Conservation (phyloP, 1,139 yeast genomes). For the Blastobotrys aristatus region DNA sequence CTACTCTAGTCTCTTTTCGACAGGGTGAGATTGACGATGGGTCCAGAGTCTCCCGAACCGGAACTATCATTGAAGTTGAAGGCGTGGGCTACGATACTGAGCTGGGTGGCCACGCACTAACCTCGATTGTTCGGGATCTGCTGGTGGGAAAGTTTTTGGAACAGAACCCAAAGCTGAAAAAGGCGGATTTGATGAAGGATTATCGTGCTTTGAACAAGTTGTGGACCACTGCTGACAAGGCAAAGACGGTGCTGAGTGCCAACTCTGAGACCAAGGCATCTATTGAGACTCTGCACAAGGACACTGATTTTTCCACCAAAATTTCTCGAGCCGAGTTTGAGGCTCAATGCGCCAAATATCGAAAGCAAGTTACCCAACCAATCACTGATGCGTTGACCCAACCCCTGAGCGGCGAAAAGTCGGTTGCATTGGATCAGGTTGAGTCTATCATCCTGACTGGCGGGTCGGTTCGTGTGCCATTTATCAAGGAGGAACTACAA, state of each 20-base stretch:
- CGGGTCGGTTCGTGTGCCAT: conserved; percentile 89
- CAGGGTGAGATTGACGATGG: conserved; percentile 37
- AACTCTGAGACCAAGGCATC: conserved; percentile 70
- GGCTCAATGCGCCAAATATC: conserved; percentile 43
- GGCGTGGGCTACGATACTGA: conserved; percentile 62
- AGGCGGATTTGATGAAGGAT: conserved; percentile 40
- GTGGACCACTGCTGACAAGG: conserved; percentile 80
- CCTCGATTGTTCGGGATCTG: conserved; percentile 57
- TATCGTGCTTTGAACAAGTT: conserved; percentile 62
- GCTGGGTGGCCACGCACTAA: conserved; percentile 73
- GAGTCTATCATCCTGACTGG: conserved; percentile 79
- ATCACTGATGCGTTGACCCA: conserved; percentile 47
- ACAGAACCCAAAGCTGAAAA: conserved; percentile 29
- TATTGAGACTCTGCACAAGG: conserved; percentile 58
- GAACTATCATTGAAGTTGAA: conserved; percentile 51
- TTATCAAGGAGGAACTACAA: conserved; percentile 55
- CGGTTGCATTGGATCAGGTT: conserved; percentile 40
- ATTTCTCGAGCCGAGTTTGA: conserved; percentile 81
- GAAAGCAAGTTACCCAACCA: conserved; percentile 49
- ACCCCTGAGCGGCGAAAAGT: conserved; percentile 27
- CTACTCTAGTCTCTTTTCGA: conserved; percentile 67
- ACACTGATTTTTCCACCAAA: conserved; percentile 61
- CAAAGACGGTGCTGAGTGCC: conserved; percentile 80
- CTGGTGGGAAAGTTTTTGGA: conserved; percentile 52
- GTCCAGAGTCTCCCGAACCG: conserved; percentile 26